A percentile compares a stretch with the other conserved stretches of the same genome.
These are phyloP conservation scores for Malassezia sp. DNA, from an alignment of 1,284 basidiomycete genomes.

Conservation along the genomic window DNA sequence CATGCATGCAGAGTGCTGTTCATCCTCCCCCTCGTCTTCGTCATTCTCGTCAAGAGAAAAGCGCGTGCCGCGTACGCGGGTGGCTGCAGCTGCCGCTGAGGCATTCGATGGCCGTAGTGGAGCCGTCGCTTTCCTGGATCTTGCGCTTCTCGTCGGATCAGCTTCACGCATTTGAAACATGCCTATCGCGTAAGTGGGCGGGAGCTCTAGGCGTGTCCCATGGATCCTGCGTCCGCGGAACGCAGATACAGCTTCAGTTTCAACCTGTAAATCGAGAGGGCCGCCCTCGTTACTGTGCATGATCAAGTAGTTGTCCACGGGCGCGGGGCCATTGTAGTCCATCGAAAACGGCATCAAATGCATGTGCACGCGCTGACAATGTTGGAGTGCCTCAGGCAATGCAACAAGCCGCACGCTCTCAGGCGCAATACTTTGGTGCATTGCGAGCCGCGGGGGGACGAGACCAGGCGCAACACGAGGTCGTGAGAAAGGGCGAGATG, in stretches of 20 bases:
- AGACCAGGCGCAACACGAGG: no score
- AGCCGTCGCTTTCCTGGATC: no score
- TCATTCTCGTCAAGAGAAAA: slow-evolving; percentile 14
- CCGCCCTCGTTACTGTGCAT: not conserved
- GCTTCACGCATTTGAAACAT: slow-evolving; percentile 4
- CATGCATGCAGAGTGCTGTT: not conserved
- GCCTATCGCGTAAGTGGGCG: slow-evolving; percentile 1
- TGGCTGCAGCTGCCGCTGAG: no score
- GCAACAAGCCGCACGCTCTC: no score
- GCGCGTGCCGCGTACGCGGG: slow-evolving; percentile 6
- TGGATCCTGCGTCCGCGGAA: slow-evolving; percentile 12
- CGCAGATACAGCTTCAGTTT: not conserved
- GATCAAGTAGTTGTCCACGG: slow-evolving; percentile 13
- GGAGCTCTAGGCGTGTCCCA: not conserved
- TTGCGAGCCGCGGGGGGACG: no score
- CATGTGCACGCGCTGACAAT: not conserved
- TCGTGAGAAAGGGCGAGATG: no score
- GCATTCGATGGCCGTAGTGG: no score
- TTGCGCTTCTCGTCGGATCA: no score
- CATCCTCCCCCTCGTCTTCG: not conserved
- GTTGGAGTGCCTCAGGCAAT: no score
- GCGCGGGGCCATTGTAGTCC: slow-evolving; percentile 11
- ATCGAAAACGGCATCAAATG: slow-evolving; percentile 16
- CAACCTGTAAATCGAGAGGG: not conserved
- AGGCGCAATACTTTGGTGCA: no score